phyloP scores from a whole-genome alignment of 1,139 yeast species.

The Yamadazyma atlantica region DNA sequence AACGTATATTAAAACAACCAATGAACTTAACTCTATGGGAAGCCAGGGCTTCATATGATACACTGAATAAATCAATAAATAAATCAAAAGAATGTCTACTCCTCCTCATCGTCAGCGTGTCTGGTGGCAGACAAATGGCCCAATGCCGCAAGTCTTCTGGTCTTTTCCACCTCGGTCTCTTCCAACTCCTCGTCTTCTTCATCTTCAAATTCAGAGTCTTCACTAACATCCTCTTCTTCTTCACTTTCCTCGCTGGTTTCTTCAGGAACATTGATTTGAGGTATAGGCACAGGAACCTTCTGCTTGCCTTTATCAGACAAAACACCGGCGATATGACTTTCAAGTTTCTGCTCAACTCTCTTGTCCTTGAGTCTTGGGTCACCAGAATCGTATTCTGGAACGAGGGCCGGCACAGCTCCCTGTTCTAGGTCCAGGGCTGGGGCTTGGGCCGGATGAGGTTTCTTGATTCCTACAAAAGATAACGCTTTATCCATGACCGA shows the following conservation, averaged over 20 bases:
- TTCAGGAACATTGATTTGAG: constrained; percentile 11
- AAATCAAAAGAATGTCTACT: constrained; percentile 14
- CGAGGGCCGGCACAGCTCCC: constrained; percentile 6
- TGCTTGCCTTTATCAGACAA: constrained; percentile 14
- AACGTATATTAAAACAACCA: constrained; percentile 1
- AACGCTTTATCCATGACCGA: constrained; percentile 47
- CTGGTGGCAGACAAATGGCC: constrained; percentile 51
- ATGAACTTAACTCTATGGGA: too few species aligned
- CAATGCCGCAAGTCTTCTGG: constrained; percentile 79
- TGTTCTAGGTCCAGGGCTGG: constrained; percentile 15
- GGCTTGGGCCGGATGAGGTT: too few species aligned
- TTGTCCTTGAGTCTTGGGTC: constrained; percentile 18
- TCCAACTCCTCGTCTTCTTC: constrained; percentile 14
- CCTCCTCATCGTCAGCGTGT: constrained; percentile 59
- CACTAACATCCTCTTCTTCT: constrained; percentile 50
- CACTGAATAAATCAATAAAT: too few species aligned
- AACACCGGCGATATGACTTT: constrained; percentile 25
- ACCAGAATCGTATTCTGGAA: constrained; percentile 22
- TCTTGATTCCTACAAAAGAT: constrained; percentile 50
- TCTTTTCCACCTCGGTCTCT: constrained; percentile 72
- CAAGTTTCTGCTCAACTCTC: constrained; percentile 24
- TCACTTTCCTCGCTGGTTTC: constrained; percentile 44
- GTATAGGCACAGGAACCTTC: constrained; percentile 13
- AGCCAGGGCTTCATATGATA: too few species aligned
- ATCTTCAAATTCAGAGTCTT: constrained; percentile 11